These are phyloP conservation scores for Parmales sp. DNA, from an alignment of 108 stramenopile genomes.

Conservation along the genomic window DNA sequence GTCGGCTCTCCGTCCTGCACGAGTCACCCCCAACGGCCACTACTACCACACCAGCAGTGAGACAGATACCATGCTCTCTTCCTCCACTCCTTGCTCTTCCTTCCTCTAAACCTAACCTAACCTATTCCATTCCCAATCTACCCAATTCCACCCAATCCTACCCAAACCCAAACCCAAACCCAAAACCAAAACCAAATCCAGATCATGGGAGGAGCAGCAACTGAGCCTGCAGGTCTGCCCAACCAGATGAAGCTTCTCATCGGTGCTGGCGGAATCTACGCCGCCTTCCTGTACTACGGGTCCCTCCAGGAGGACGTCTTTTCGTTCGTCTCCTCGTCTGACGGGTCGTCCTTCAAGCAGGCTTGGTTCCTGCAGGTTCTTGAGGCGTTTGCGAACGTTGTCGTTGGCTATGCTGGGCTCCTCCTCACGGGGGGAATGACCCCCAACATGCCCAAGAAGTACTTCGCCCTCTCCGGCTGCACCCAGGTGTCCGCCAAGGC, in stretches of 20 bases:
- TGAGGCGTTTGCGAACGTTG: constrained; percentile 25
- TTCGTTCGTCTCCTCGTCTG: constrained; percentile 20
- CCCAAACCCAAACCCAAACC: too few relatives aligned
- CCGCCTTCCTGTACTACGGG: constrained; percentile 42
- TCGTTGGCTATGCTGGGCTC: constrained; percentile 12
- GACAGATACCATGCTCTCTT: too few relatives aligned
- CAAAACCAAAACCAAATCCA: too few relatives aligned
- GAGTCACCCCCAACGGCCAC: too few relatives aligned
- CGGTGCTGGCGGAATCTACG: constrained; percentile 39
- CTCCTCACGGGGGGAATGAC: not conserved
- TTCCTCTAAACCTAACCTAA: too few relatives aligned
- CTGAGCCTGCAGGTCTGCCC: not conserved
- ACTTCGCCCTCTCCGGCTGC: constrained; percentile 21
- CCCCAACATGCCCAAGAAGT: constrained; percentile 7
- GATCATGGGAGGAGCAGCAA: not conserved
- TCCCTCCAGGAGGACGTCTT: constrained; percentile 45
- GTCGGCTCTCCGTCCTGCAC: too few relatives aligned
- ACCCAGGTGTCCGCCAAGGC: constrained; percentile 25
- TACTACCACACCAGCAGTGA: too few relatives aligned
- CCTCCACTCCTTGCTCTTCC: too few relatives aligned
- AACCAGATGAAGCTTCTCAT: constrained; percentile 11
- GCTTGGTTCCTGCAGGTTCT: constrained; percentile 25
- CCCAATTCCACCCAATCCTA: too few relatives aligned
- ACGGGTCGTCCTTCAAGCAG: constrained; percentile 14
- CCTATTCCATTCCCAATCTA: too few relatives aligned